Percentiles rank a stretch among this genome's conserved stretches.
Conservation (phyloP, 805 yeast genomes). For the Diddensiella santjacobensis region DNA sequence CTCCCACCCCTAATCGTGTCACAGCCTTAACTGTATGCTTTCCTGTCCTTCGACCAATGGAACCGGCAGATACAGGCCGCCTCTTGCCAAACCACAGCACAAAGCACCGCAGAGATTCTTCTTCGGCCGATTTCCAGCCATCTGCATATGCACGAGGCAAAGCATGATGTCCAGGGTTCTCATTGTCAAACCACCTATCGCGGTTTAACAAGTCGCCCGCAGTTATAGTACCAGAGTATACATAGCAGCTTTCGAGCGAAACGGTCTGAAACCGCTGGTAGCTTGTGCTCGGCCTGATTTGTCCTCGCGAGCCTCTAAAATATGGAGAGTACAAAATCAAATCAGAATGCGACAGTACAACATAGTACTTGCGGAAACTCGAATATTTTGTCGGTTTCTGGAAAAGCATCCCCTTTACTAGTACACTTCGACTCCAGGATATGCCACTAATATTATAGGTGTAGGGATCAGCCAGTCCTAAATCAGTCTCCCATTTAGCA, state of each 20-base stretch:
- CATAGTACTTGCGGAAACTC: conserved; percentile 57
- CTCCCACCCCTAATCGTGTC: conserved; percentile 59
- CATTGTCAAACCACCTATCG: conserved; percentile 43
- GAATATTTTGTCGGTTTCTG: conserved; percentile 68
- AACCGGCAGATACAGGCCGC: conserved; percentile 28
- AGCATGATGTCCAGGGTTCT: conserved; percentile 51
- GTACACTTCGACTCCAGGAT: conserved; percentile 56
- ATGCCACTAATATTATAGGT: conserved; percentile 54
- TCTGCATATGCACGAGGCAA: conserved; percentile 73
- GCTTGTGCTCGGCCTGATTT: conserved; percentile 45
- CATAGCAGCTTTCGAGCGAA: conserved; percentile 63
- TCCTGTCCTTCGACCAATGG: background rate
- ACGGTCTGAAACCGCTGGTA: conserved; percentile 55
- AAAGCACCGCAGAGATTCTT: conserved; percentile 69
- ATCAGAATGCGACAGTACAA: conserved; percentile 66
- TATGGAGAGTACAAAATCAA: conserved; percentile 54
- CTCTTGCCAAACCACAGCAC: conserved; percentile 80
- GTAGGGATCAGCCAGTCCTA: conserved; percentile 49
- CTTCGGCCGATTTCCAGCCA: conserved; percentile 82
- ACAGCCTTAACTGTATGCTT: conserved; percentile 32
- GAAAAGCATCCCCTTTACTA: conserved; percentile 63
- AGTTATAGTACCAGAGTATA: conserved; percentile 67
- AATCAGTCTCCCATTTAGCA: conserved; percentile 52
- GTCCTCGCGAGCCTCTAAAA: conserved; percentile 45
- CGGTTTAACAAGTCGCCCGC: conserved; percentile 51